These are phyloP conservation scores for Globisporangium carolinianum DNA, from an alignment of 352 stramenopile genomes.

Conservation along the genomic window DNA sequence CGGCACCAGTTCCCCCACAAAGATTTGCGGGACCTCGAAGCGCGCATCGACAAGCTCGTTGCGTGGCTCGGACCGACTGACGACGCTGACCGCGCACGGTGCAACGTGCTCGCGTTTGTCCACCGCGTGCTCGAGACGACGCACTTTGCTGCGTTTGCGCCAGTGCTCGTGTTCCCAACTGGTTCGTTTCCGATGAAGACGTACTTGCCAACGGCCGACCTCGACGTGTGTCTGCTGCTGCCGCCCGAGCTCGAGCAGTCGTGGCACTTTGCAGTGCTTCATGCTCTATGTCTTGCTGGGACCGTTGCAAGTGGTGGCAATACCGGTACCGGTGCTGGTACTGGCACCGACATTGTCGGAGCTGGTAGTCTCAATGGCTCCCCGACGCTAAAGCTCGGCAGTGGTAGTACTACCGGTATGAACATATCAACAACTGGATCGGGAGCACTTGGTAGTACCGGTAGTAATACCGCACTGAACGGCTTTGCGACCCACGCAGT, in stretches of 20 bases:
- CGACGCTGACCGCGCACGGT: slow-evolving; percentile 54
- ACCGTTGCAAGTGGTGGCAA: slow-evolving; percentile 16
- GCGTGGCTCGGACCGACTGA: slow-evolving; percentile 58
- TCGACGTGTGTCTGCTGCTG: slow-evolving; percentile 81
- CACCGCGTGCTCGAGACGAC: slow-evolving; percentile 47
- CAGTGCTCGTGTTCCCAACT: slow-evolving; percentile 59
- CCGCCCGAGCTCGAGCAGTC: slow-evolving; percentile 70
- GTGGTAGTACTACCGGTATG: neutral
- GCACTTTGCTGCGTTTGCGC: slow-evolving; percentile 34
- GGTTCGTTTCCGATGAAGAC: slow-evolving; percentile 88
- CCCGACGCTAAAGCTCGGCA: neutral
- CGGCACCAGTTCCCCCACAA: slow-evolving; percentile 35
- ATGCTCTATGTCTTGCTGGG: slow-evolving; percentile 72
- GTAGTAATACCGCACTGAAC: neutral
- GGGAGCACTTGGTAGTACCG: too few species aligned
- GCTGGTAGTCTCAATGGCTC: neutral
- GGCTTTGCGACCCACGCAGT: slow-evolving; percentile 33
- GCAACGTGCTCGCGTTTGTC: slow-evolving; percentile 62
- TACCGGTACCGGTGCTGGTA: too few species aligned
- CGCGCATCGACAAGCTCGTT: slow-evolving; percentile 35
- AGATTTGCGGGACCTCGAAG: slow-evolving; percentile 15
- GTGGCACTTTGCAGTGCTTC: slow-evolving; percentile 83
- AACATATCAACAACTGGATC: too few species aligned
- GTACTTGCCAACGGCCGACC: slow-evolving; percentile 83
- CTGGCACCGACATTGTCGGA: neutral